phyloP scores from a whole-genome alignment of 2,329 filamentous ascomycete species.

The Davidsoniella neocaledoniae region DNA sequence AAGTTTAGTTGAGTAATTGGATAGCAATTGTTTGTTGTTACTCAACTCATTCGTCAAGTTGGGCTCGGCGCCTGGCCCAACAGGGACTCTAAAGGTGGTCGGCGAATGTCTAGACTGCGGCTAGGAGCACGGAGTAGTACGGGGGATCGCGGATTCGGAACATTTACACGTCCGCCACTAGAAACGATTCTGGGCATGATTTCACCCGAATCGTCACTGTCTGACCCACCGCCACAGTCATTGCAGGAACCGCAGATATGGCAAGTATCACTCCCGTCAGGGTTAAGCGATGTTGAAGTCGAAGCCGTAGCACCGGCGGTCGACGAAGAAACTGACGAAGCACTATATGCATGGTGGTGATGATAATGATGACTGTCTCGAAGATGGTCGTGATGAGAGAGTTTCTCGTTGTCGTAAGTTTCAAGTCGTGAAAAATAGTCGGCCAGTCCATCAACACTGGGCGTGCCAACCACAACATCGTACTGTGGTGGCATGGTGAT shows the following conservation, averaged over 20 bases:
- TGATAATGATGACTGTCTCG: too few species aligned
- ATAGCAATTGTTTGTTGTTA: too few species aligned
- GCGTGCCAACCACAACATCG: constrained; percentile 55
- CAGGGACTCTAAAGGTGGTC: constrained; percentile 23
- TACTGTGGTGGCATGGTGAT: constrained; percentile 71
- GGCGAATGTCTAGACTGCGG: constrained; percentile 37
- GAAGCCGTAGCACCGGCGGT: too few species aligned
- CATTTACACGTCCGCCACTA: constrained; percentile 38
- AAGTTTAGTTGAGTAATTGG: too few species aligned
- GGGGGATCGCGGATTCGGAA: constrained; percentile 38
- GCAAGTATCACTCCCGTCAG: too few species aligned
- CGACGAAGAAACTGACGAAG: too few species aligned
- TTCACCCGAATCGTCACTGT: constrained; percentile 16
- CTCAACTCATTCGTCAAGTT: too few species aligned
- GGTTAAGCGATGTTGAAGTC: too few species aligned
- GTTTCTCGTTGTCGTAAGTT: constrained; percentile 38
- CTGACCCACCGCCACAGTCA: constrained; percentile 22
- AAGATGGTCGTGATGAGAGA: too few species aligned
- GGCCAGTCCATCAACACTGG: constrained; percentile 52
- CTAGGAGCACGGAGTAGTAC: constrained; percentile 36
- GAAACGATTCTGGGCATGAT: constrained; percentile 29
- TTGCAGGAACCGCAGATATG: not conserved
- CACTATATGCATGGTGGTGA: too few species aligned
- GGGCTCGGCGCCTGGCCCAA: constrained; percentile 17
- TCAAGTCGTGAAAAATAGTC: constrained; percentile 78